Evolutionary conservation across 2,329 filamentous ascomycete species (phyloP), one percentile per base, ranked within the genome.

Genomic region (Fusarium hostae): DNA sequence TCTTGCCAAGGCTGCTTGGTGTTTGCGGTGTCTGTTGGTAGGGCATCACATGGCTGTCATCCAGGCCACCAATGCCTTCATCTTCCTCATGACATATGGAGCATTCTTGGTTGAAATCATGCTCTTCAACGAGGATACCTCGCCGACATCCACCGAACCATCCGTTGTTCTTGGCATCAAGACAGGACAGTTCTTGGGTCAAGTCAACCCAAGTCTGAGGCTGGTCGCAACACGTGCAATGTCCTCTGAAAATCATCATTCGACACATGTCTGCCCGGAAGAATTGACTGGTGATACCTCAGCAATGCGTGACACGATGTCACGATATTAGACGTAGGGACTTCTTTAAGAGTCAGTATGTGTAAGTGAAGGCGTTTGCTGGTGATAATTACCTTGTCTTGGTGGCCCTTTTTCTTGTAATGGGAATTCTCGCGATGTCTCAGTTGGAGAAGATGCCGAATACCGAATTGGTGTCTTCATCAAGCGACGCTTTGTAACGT

Each of bases 121-220:
- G 85, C 61, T 84, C 77, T 67, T 86, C 84, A 40, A 79, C 71
- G 41, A 79, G 73, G 34, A 84, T 78, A 35, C 85, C 85, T 28
- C 76, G 74, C 41, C 75, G 71, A 75, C 85, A 86, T 50, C 81
- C 76, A 43, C 85, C 85, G 59, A 86, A 86, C 15, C 71, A 71
- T 51, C 82, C 84, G 26, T 79, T 80, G 77, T 86, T 86, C 72
- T 86, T 86, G 40, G 85, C 84, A 67, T 85, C 81, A 54, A 86
- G 82, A 61, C 85, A 86, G 11, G 82, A 84, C 5, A 86, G 79
- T 70, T 84, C 78, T 73, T 86, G 84, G 16, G 81, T 78, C 24
- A 86, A 79, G 12, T 86, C 82, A 30, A 81, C 76, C 84, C 85
- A 84, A 20, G 79, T 82, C 58, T 84, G 81, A 47, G 66, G 72